Evolutionary conservation across 202 grass and related monocot genomes (phyloP), one percentile per base, ranked within the genome.

Genomic region (Setaria viridis): DNA sequence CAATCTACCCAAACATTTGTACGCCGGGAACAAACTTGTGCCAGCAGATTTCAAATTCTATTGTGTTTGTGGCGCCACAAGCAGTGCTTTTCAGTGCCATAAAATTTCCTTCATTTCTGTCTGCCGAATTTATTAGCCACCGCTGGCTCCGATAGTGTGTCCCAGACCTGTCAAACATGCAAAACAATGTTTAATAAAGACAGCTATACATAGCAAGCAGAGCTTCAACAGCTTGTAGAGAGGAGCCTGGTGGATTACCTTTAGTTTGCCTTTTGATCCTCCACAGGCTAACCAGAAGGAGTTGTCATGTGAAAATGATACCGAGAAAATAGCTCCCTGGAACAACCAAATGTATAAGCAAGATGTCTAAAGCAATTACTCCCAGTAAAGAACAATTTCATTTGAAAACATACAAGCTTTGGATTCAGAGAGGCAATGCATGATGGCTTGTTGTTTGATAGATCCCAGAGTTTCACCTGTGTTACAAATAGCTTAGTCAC

Each of bases 381-480:
- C 70, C 19, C 0, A 1, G 51, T 53, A 53, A 77, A 84, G 3
- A 45, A 5, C 4, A 0, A 34, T 55, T 68, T 47, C 5, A 74
- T 17, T 75, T 42, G 7, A 37, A 83, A 41, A 88, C 95, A 80
- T 92, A 93, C 97, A 76, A 94, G 85, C 47, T 94, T 93, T 32
- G 80, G 86, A 66, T 93, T 99, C 82, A 88, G 58, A 21, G 92
- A 96, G n/a, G 82, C 92, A 63, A 94, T 35, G 57, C 94, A 94
- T 12, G 94, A 86, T 11, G 94, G 92, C 59, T 91, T 89, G 77
- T 91, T 88, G 59, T 97, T 93, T 76, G 88, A 90, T 78, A 97
- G 48, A 82, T 97, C 97, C 97, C 94, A 99, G 21, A 99, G 87
- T 74, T 97, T 97, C 76, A 94, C 92, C 97, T 99, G 74, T 57